phyloP scores from a whole-genome alignment of 2,329 filamentous ascomycete genomes.

The Peltaster fructicola region DNA sequence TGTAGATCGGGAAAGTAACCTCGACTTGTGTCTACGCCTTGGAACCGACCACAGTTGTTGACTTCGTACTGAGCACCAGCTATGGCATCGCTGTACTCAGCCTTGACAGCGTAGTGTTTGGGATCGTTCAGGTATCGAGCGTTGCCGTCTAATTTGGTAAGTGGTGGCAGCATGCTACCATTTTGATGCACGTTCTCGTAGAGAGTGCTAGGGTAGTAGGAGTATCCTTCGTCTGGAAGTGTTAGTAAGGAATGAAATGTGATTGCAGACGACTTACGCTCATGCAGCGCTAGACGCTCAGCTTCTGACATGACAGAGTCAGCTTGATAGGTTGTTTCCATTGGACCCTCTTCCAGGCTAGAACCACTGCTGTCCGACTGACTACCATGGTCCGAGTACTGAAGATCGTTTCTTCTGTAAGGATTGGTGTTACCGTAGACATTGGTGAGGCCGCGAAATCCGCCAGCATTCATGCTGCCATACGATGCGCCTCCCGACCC shows the following conservation, averaged over 20 bases:
- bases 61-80: slow-evolving; percentile 14
- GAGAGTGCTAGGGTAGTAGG: slow-evolving; percentile 28
- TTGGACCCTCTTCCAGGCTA: slow-evolving; percentile 15
- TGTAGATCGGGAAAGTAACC: slow-evolving; percentile 30
- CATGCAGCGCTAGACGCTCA: slow-evolving; percentile 25
- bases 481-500: slow-evolving; percentile 16
- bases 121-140: slow-evolving; percentile 15
- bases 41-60: slow-evolving; percentile 25
- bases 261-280: no score
- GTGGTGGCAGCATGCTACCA: slow-evolving; percentile 11
- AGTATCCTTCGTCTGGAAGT: slow-evolving; percentile 30
- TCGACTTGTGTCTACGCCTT: slow-evolving; percentile 29
- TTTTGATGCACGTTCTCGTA: slow-evolving; percentile 22
- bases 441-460: slow-evolving; percentile 10
- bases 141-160: slow-evolving; percentile 16
- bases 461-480: slow-evolving; percentile 14
- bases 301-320: slow-evolving; percentile 24
- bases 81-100: slow-evolving; percentile 23
- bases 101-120: slow-evolving; percentile 22
- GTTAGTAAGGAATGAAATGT: no score
- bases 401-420: slow-evolving; percentile 14
- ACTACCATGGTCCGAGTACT: slow-evolving; percentile 10
- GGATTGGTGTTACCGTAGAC: slow-evolving; percentile 9
- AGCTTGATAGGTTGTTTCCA: slow-evolving; percentile 15
- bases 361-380: slow-evolving; percentile 28